Evolutionary conservation across 495 filamentous ascomycete genomes (phyloP).

Genomic region (Lophiotrema nucula): DNA sequence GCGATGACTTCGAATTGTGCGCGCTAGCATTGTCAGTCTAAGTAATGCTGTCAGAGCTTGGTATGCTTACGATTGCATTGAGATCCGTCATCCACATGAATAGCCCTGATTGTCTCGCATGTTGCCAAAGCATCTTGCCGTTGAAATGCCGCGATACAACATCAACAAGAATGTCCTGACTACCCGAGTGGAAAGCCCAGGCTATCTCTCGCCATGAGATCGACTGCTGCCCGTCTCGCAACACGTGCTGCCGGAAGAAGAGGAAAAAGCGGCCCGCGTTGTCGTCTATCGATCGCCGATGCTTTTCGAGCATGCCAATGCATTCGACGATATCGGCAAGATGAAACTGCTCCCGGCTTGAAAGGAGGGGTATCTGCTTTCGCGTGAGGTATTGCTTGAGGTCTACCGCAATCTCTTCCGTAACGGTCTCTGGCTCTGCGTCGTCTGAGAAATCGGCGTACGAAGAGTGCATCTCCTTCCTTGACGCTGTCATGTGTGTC

Average conservation of each 20-base stretch:
- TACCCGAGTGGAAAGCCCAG: constrained; percentile 89
- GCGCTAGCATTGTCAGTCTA: constrained; percentile 49
- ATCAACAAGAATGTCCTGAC: constrained; percentile 89
- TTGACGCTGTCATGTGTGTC: constrained; percentile 41
- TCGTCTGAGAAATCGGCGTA: constrained; percentile 53
- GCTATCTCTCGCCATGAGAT: constrained; percentile 92
- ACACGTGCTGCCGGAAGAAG: constrained; percentile 81
- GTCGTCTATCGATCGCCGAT: constrained; percentile 86
- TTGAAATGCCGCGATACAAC: constrained; percentile 80
- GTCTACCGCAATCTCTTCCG: constrained; percentile 66
- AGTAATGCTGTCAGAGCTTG: background rate
- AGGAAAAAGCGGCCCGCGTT: constrained; percentile 88
- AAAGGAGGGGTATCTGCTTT: constrained; percentile 75
- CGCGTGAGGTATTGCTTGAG: constrained; percentile 78
- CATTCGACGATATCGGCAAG: constrained; percentile 87
- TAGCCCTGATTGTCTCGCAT: constrained; percentile 81
- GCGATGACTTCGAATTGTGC: constrained; percentile 85
- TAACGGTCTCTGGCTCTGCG: constrained; percentile 55
- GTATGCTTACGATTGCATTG: constrained; percentile 64
- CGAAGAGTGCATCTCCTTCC: constrained; percentile 55
- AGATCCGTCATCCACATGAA: constrained; percentile 92
- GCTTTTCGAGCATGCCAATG: constrained; percentile 80
- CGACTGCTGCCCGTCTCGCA: constrained; percentile 56
- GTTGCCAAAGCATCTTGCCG: constrained; percentile 74
- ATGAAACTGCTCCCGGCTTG: constrained; percentile 84